Conservation (phyloP, 2,329 filamentous ascomycete genomes). For the Penicillium thymicola region DNA sequence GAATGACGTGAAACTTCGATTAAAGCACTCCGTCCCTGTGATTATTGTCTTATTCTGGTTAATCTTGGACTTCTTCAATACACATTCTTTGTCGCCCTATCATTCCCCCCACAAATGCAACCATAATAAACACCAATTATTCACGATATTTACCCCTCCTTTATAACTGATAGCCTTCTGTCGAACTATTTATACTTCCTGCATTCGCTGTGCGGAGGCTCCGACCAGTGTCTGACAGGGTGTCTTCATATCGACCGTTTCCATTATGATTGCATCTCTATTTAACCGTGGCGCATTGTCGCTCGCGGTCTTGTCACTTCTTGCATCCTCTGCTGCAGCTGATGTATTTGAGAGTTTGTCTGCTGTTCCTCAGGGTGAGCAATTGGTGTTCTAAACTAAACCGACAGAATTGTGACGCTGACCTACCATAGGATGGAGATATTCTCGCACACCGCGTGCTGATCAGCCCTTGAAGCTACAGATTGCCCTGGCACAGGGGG, state of each 20-base stretch:
- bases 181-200: slow-evolving; percentile 16
- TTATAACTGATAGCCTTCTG: slow-evolving; percentile 1
- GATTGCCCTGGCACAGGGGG: slow-evolving; percentile 37
- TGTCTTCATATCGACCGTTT: slow-evolving; percentile 8
- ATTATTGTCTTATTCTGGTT: background rate
- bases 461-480: slow-evolving; percentile 32
- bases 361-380: slow-evolving; percentile 34
- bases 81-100: slow-evolving; percentile 1
- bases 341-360: slow-evolving; percentile 37
- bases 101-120: slow-evolving; percentile 23
- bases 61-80: background rate
- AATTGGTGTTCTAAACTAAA: background rate
- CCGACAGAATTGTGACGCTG: background rate
- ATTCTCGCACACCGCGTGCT: slow-evolving; percentile 25
- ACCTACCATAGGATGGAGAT: slow-evolving; percentile 31
- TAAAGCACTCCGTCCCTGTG: background rate
- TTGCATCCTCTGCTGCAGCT: slow-evolving; percentile 28
- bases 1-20: background rate
- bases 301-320: slow-evolving; percentile 29
- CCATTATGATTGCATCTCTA: slow-evolving; percentile 27
- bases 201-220: background rate
- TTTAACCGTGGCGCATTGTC: slow-evolving; percentile 27
- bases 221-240: background rate
- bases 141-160: slow-evolving; percentile 8
- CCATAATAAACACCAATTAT: slow-evolving; percentile 22